A percentile compares a stretch with the other conserved stretches of the same genome.
Evolutionary conservation across 140 eudicot species (phyloP).

Genomic region (Stevia rebaudiana): DNA sequence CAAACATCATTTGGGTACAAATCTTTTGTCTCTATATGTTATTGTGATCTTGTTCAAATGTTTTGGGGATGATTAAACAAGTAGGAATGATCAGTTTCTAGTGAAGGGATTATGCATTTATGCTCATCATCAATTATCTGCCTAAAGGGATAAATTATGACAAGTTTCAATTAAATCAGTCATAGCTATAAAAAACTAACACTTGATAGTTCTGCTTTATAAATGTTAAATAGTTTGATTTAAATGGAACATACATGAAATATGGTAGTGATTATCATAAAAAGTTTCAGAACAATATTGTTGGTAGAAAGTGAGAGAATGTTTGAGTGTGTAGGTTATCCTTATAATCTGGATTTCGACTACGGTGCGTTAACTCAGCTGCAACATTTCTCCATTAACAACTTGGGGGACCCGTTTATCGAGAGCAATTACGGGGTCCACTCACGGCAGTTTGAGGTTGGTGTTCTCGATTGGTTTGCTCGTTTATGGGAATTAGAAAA

Average conservation of each 20-base stretch:
- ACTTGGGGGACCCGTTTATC: constrained; percentile 96
- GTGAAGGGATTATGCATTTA: neutral
- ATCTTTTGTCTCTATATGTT: neutral
- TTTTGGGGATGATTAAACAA: neutral
- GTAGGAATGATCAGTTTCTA: neutral
- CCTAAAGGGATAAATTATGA: too few relatives aligned
- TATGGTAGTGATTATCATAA: too few relatives aligned
- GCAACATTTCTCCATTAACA: constrained; percentile 95
- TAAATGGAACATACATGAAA: too few relatives aligned
- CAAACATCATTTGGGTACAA: constrained; percentile 85
- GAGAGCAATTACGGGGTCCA: constrained; percentile 99
- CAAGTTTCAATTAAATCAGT: too few relatives aligned
- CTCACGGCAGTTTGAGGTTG: constrained; percentile 99
- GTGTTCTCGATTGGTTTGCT: constrained; percentile 97
- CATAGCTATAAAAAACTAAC: too few relatives aligned
- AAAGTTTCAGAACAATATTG: too few relatives aligned
- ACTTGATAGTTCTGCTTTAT: too few relatives aligned
- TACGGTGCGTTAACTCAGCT: constrained; percentile 88
- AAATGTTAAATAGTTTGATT: too few relatives aligned
- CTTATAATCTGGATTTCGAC: constrained; percentile 90
- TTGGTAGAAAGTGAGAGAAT: neutral
- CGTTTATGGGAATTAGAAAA: constrained; percentile 95
- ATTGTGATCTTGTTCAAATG: constrained; percentile 1
- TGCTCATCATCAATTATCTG: neutral
- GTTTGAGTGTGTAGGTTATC: constrained; percentile 52